Evolutionary conservation across 768 basidiomycete species (phyloP).

Genomic region (button mushroom (Agaricus bisporus)): DNA sequence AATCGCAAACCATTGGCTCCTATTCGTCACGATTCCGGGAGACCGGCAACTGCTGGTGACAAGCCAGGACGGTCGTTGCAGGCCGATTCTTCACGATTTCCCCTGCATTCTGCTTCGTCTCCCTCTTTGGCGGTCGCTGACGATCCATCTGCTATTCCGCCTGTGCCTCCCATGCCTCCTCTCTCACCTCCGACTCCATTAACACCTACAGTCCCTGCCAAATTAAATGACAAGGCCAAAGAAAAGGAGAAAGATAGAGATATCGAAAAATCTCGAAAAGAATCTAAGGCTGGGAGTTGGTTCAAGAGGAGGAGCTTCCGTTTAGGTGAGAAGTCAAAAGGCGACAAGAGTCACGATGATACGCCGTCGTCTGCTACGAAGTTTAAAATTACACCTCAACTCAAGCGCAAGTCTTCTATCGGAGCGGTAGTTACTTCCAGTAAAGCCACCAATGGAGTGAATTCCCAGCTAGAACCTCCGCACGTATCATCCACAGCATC

Average conservation of each 20-base stretch:
- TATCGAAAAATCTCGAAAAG: conserved; percentile 36
- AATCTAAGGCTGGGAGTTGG: conserved; percentile 35
- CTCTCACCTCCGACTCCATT: conserved; percentile 16
- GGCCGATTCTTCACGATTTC: conserved; percentile 22
- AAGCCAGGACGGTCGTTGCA: conserved; percentile 7
- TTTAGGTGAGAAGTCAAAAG: conserved; percentile 24
- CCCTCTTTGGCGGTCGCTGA: conserved; percentile 18
- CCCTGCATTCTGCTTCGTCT: conserved; percentile 22
- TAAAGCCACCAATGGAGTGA: conserved; percentile 12
- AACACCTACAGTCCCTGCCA: conserved; percentile 12
- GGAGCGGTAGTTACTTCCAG: conserved; percentile 9
- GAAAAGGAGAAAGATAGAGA: conserved; percentile 33
- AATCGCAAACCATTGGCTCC: conserved; percentile 15
- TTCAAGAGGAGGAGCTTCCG: conserved; percentile 50
- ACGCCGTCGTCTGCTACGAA: conserved; percentile 18
- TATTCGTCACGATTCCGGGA: conserved; percentile 25
- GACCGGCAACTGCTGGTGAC: conserved; percentile 10
- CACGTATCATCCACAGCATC: conserved; percentile 10
- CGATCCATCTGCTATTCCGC: conserved; percentile 12
- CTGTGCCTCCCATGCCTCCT: conserved; percentile 19
- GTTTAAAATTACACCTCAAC: conserved; percentile 17
- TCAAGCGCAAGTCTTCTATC: conserved; percentile 16
- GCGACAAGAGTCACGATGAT: conserved; percentile 12
- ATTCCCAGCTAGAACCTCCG: conserved; percentile 13
- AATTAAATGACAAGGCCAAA: conserved; percentile 27